These are phyloP conservation scores for Madurella mycetomatis DNA, from an alignment of 2,329 filamentous ascomycete species.

Conservation along the genomic window DNA sequence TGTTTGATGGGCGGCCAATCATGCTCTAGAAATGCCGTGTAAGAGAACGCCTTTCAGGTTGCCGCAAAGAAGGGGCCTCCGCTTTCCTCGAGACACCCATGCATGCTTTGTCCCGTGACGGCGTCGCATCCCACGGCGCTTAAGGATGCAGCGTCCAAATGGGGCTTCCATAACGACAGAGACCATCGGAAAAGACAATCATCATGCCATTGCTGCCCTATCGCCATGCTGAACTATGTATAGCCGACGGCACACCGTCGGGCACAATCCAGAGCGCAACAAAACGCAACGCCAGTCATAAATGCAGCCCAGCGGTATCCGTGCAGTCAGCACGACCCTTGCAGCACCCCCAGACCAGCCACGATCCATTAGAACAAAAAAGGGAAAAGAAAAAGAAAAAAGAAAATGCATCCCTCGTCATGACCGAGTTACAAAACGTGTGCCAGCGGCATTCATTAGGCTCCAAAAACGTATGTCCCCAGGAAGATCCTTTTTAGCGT, in stretches of 20 bases:
- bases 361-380: no score
- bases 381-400: no score
- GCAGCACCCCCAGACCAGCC: neutral
- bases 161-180: neutral
- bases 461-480: no score
- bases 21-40: neutral
- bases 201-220: neutral
- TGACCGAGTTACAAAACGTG: no score
- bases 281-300: neutral
- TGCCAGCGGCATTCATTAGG: no score
- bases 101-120: no score
- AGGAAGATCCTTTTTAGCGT: no score
- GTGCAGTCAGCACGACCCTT: neutral
- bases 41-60: neutral
- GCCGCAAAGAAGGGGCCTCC: neutral
- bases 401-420: no score
- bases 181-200: neutral
- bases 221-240: neutral
- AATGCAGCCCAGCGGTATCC: neutral
- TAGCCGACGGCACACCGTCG: neutral
- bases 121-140: no score
- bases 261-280: neutral
- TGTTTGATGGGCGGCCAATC: constrained; percentile 2
- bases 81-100: no score
- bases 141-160: neutral